Base-by-base conservation (phyloP, 2,329 filamentous ascomycete species). In the Zasmidium citrigriseum region DNA sequence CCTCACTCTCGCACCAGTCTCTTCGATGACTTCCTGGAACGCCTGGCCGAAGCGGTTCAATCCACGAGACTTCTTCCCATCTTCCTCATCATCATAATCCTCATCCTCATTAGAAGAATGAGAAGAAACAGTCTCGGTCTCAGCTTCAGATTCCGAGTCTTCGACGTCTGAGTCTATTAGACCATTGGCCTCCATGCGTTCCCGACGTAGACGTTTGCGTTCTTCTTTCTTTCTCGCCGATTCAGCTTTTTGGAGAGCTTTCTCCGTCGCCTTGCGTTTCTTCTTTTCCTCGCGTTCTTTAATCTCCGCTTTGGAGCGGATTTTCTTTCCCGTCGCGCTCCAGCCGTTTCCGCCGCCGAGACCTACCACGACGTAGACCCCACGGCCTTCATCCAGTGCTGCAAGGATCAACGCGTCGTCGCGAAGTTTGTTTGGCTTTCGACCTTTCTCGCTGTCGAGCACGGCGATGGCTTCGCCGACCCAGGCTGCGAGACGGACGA, bases 401-500 rank as follows among this genome's bases (percentile, higher is more conserved):
- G 92, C 95, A 48, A 97, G 88, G 0, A 99, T 95, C 2, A 99
- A 83, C 3, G 95, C 93, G 25, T 90, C 89, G 12, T 89, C 82
- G 12, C 52, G 47, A 11, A 53, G 57, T 21, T 56, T 55, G 23
- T 89, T 88, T 0, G 84, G 83, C 25, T 89, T 80, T 59, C 86
- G 86, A 1, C 90, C 90, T 22, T 88, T 89, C 0, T 95, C 91
- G 52, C 87, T 86, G 74, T 98, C 95, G 68, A 96, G 89, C 64
- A 97, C 93, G 1, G 89, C 85, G 46, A 98, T 87, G 0, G 95
- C 95, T 76, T 98, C 93, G 47, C 89, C 91, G 45, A 99, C 85
- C 95, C 95, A 99, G 2, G 96, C 82, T 0, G 93, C 93, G 14
- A 99, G 83, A 74, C 98, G 97, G 1, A 93, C 96, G 22, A 99